Conservation (phyloP, 805 yeast species). For the Wickerhamiella australiensis region DNA sequence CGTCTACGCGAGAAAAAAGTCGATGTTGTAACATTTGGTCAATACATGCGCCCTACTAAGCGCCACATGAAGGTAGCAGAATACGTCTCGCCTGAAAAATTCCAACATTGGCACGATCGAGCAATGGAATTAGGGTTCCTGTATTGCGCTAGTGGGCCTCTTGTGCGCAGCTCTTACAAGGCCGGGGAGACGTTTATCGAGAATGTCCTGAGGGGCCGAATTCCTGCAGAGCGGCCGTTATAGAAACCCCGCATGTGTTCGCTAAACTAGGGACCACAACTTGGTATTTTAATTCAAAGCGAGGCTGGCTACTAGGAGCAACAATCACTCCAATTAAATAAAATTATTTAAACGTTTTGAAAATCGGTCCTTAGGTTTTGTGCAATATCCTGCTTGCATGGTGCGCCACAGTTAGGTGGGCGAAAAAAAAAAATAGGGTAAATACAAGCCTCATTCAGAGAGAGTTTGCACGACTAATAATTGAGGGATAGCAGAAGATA, state of each 20-base stretch:
- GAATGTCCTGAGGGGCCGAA: conserved; percentile 46
- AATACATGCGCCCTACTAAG: conserved; percentile 97
- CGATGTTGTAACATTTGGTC: conserved; percentile 97
- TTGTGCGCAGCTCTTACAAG: conserved; percentile 91
- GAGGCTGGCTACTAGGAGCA: too few species aligned
- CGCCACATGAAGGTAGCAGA: conserved; percentile 98
- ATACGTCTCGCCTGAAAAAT: conserved; percentile 85
- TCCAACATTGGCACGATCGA: conserved; percentile 79
- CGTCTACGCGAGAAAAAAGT: conserved; percentile 67
- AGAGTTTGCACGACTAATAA: too few species aligned
- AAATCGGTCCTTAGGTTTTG: not conserved
- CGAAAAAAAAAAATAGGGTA: not conserved
- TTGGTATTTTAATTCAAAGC: too few species aligned
- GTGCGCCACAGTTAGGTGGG: not conserved
- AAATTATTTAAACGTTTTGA: not conserved
- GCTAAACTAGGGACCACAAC: not conserved
- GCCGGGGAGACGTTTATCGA: conserved; percentile 95
- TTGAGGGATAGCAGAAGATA: not conserved
- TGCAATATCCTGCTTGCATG: not conserved
- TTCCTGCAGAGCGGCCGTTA: conserved; percentile 14
- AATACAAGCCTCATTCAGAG: too few species aligned
- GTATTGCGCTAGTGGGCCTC: conserved; percentile 94
- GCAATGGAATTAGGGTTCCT: conserved; percentile 84
- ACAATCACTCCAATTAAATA: not conserved
- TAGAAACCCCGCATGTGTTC: not conserved